These are phyloP conservation scores for Scleromitrula shiraiana DNA, from an alignment of 2,329 filamentous ascomycete genomes.

Conservation along the genomic window DNA sequence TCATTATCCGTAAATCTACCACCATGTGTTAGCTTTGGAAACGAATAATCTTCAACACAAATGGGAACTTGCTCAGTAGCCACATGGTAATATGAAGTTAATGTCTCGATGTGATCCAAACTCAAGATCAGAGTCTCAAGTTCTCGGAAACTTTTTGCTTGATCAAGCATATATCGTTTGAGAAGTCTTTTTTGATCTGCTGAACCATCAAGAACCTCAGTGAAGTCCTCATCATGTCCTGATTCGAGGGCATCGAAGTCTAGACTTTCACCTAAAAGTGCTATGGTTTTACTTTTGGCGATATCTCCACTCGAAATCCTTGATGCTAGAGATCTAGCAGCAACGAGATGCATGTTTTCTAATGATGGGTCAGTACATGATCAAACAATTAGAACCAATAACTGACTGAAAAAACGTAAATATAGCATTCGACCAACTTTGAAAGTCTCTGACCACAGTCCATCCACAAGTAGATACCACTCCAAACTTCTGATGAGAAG, in stretches of 20 bases:
- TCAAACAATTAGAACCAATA: neutral
- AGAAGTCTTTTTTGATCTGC: slow-evolving; percentile 29
- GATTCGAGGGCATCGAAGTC: slow-evolving; percentile 28
- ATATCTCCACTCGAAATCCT: slow-evolving; percentile 42
- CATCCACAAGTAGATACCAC: slow-evolving; percentile 73
- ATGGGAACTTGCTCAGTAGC: slow-evolving; percentile 19
- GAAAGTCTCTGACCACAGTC: slow-evolving; percentile 65
- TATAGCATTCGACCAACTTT: slow-evolving; percentile 63
- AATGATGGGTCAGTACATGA: slow-evolving; percentile 14
- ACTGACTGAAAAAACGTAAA: slow-evolving; percentile 75
- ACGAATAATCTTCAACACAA: neutral
- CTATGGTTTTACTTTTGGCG: slow-evolving; percentile 28
- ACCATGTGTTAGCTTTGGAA: neutral
- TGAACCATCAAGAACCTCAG: slow-evolving; percentile 29
- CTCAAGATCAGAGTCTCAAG: slow-evolving; percentile 59
- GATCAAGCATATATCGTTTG: slow-evolving; percentile 34
- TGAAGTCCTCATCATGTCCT: slow-evolving; percentile 24
- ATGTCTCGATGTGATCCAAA: slow-evolving; percentile 60
- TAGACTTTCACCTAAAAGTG: slow-evolving; percentile 33
- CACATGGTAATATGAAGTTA: slow-evolving; percentile 32
- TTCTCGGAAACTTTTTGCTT: slow-evolving; percentile 58
- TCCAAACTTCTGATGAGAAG: slow-evolving; percentile 70
- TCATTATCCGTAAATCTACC: neutral
- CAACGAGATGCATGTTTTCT: slow-evolving; percentile 40
- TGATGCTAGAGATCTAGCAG: slow-evolving; percentile 45